Evolutionary conservation across 371 early-diverging fungal species (phyloP).

Genomic region (Syncephalastrum racemosum): DNA sequence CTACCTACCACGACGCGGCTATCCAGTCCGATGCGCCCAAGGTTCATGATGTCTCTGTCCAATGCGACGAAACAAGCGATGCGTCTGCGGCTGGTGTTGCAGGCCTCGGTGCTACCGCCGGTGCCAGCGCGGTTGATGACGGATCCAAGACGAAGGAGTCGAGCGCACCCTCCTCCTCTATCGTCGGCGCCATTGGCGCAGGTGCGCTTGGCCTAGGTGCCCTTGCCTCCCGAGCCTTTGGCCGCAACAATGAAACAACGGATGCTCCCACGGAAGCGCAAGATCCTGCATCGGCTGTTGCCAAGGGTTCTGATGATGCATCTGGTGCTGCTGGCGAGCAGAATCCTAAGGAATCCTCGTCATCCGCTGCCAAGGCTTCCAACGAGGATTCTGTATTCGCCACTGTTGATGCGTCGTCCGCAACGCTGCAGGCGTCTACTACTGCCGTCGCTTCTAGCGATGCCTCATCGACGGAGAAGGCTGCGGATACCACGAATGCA

Average conservation of each 20-base stretch:
- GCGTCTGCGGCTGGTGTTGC: too few relatives aligned
- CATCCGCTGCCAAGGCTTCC: too few relatives aligned
- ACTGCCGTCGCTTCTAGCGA: too few relatives aligned
- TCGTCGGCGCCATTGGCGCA: slow-evolving; percentile 9
- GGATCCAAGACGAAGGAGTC: not conserved
- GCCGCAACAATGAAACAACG: not conserved
- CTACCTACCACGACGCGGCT: slow-evolving; percentile 1
- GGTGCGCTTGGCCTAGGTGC: slow-evolving; percentile 15
- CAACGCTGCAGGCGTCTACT: not conserved
- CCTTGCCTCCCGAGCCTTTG: slow-evolving; percentile 5
- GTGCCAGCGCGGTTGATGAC: too few relatives aligned
- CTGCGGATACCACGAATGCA: not conserved
- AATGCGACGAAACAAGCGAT: slow-evolving; percentile 8
- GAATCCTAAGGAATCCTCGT: not conserved
- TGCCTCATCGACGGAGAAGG: not conserved
- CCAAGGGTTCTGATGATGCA: slow-evolving; percentile 9
- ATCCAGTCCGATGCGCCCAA: slow-evolving; percentile 12
- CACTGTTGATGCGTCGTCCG: not conserved
- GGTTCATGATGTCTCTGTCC: slow-evolving; percentile 2
- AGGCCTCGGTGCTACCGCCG: too few relatives aligned
- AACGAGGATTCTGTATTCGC: not conserved
- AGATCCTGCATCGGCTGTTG: slow-evolving; percentile 6
- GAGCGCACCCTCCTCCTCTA: not conserved
- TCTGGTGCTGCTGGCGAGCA: slow-evolving; percentile 7
- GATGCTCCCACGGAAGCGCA: not conserved